These are phyloP conservation scores for Trypanosoma cruzi DNA, from an alignment of 208 protist species.

Conservation along the genomic window DNA sequence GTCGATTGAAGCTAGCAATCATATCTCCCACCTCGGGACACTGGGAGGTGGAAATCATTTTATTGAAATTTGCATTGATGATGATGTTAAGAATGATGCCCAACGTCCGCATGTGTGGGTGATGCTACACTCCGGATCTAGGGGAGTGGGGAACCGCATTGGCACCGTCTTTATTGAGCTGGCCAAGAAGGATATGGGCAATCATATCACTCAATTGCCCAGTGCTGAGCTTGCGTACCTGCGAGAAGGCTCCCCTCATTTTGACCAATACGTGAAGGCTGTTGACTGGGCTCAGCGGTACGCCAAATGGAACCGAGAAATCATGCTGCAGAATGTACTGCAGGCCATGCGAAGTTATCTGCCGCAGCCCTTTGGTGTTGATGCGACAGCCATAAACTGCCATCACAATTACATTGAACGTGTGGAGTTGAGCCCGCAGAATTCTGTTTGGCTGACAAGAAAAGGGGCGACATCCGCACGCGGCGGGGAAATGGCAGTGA, in stretches of 20 bases:
- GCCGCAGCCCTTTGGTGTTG: slow-evolving; percentile 40
- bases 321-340: slow-evolving; percentile 84
- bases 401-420: slow-evolving; percentile 93
- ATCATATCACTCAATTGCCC: slow-evolving; percentile 46
- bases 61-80: slow-evolving; percentile 89
- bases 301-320: slow-evolving; percentile 72
- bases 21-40: slow-evolving; percentile 87
- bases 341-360: slow-evolving; percentile 50
- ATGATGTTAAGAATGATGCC: slow-evolving; percentile 22
- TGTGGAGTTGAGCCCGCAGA: slow-evolving; percentile 15
- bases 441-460: slow-evolving; percentile 82
- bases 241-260: slow-evolving; percentile 70
- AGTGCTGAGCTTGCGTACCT: slow-evolving; percentile 82
- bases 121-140: slow-evolving; percentile 91
- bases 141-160: slow-evolving; percentile 91
- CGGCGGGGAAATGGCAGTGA: slow-evolving; percentile 78
- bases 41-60: slow-evolving; percentile 92
- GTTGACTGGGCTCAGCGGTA: slow-evolving; percentile 88
- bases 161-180: slow-evolving; percentile 81
- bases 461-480: slow-evolving; percentile 88
- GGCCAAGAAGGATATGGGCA: slow-evolving; percentile 82
- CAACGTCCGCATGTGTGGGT: slow-evolving; percentile 66
- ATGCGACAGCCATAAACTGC: slow-evolving; percentile 77
- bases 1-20: slow-evolving; percentile 59
- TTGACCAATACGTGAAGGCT: slow-evolving; percentile 82